Percentiles rank a stretch among this genome's conserved stretches.
These are phyloP conservation scores for Isabelozyma rhagii DNA, from an alignment of 805 yeast species.

Conservation along the genomic window DNA sequence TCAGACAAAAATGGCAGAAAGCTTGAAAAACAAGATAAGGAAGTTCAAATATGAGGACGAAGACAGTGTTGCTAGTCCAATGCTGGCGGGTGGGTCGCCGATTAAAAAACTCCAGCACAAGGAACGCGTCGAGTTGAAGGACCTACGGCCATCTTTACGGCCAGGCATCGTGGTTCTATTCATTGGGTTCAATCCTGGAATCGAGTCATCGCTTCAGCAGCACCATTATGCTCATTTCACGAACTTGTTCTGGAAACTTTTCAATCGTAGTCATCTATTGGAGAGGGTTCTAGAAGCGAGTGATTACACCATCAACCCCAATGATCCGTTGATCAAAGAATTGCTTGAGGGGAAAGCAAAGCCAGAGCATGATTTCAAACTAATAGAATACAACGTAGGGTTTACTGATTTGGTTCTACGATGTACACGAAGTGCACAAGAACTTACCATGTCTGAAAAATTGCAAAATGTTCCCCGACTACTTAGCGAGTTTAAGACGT, in stretches of 20 bases:
- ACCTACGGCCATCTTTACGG: slow-evolving; percentile 31
- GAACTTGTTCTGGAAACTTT: slow-evolving; percentile 65
- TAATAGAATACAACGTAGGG: slow-evolving; percentile 51
- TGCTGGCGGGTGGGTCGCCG: no score
- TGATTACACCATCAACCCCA: not conserved
- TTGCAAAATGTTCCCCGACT: slow-evolving; percentile 51
- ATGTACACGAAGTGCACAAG: slow-evolving; percentile 58
- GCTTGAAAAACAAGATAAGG: slow-evolving; percentile 10
- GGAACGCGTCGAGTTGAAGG: slow-evolving; percentile 6
- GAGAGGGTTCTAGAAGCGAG: slow-evolving; percentile 8
- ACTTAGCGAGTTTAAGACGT: slow-evolving; percentile 37
- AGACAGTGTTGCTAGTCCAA: not conserved
- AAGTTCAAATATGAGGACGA: slow-evolving; percentile 12
- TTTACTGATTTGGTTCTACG: slow-evolving; percentile 69
- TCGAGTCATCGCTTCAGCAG: slow-evolving; percentile 55
- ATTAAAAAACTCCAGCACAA: not conserved
- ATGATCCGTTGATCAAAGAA: slow-evolving; percentile 9
- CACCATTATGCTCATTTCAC: slow-evolving; percentile 74
- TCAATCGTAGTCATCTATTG: slow-evolving; percentile 51
- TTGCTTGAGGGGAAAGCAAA: slow-evolving; percentile 12
- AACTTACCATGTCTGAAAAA: slow-evolving; percentile 53
- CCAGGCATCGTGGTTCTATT: slow-evolving; percentile 42
- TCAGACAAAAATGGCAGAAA: not conserved
- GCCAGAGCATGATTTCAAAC: slow-evolving; percentile 38
- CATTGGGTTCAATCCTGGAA: slow-evolving; percentile 73